Evolutionary conservation across 2,329 filamentous ascomycete genomes (phyloP).

Genomic region (Aspergillus sp.): DNA sequence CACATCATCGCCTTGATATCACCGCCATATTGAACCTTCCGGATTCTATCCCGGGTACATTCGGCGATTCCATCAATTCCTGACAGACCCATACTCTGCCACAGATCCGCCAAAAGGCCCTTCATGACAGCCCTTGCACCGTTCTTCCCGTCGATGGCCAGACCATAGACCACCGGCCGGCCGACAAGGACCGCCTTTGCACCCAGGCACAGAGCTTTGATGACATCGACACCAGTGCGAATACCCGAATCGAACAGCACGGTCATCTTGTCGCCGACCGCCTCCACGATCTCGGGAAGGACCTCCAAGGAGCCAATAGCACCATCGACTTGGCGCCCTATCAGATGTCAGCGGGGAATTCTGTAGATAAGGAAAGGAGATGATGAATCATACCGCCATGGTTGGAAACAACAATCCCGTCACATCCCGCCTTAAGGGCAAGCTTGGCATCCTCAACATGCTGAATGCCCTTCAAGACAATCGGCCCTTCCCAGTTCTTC

Average conservation of each 20-base stretch:
- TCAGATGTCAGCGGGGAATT: background rate
- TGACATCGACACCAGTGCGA: constrained; percentile 49
- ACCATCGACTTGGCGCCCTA: constrained; percentile 51
- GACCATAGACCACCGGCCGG: constrained; percentile 58
- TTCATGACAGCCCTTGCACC: constrained; percentile 55
- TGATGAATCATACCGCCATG: constrained; percentile 44
- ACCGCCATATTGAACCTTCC: constrained; percentile 36
- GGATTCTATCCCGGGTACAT: constrained; percentile 32
- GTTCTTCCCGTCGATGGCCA: constrained; percentile 54
- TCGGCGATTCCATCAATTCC: constrained; percentile 46
- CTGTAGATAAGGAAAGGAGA: background rate
- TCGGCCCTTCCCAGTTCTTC: constrained; percentile 62
- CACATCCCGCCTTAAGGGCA: constrained; percentile 45
- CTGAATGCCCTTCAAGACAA: constrained; percentile 62
- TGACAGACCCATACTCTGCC: constrained; percentile 56
- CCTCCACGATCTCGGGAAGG: constrained; percentile 60
- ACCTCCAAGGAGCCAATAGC: constrained; percentile 53
- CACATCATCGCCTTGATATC: constrained; percentile 35
- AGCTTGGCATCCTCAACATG: constrained; percentile 49
- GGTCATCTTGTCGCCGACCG: constrained; percentile 50
- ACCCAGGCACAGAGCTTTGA: constrained; percentile 55
- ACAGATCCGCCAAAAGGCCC: constrained; percentile 53
- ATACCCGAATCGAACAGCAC: constrained; percentile 55
- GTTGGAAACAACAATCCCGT: constrained; percentile 54
- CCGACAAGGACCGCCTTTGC: constrained; percentile 59